Evolutionary conservation across 306 rosid genomes (phyloP), one percentile per base, ranked within the genome.

Genomic region (Sesbania bispinosa): DNA sequence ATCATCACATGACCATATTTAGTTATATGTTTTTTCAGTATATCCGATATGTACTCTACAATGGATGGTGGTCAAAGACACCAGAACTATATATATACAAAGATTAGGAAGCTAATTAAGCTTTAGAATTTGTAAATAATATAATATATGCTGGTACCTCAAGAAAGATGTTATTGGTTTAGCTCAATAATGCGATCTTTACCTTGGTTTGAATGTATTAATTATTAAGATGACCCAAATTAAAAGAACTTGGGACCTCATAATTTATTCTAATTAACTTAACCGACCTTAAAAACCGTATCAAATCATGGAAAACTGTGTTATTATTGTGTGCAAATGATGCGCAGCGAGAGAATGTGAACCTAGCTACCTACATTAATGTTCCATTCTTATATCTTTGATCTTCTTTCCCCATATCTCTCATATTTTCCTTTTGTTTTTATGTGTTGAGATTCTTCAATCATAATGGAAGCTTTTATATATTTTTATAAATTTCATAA

Each of bases 291-390:
- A 62, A 73, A 73, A 86, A 14, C 69, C 51, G 72, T 75, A 84
- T 90, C 87, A 73, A 81, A 83, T 83, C 71, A 84, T 88, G 67
- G 59, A 80, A 75, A 84, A 41, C 16, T n/a, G n/a, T 50, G 78
- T 61, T 45, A 55, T 68, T 55, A 82, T 68, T 67, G 63, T 77
- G 57, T 68, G 76, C 74, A 61, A 79, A 85, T 79, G 29, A 71
- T 79, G 75, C 36, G 23, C n/a, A n/a, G 4, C 54, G 60, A 20
- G 72, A 30, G 65, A 71, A 75, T 16, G 53, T 42, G 79, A 74
- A 51, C 66, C 82, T 46, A 21, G 47, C n/a, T n/a, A n/a, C n/a
- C 75, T 57, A 69, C 64, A 75, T 69, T 69, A 68, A 54, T 30
- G 45, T 27, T 51, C 67, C 42, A 63, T 68, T 21, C 21, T 15